Base-by-base conservation (phyloP, 805 yeast genomes). In the Scheffersomyces stipitis region DNA sequence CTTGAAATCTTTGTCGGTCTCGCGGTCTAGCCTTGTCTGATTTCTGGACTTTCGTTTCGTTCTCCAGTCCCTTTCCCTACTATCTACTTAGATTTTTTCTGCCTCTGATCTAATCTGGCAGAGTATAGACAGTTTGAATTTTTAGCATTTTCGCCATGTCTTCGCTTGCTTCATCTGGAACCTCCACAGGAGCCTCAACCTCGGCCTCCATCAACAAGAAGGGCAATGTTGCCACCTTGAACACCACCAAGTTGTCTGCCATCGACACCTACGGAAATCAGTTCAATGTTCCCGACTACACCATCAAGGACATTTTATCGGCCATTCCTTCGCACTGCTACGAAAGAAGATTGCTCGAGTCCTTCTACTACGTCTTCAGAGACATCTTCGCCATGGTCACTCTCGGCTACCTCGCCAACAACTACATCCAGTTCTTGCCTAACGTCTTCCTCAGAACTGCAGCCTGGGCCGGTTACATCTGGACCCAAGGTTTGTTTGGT, bases 251-350 rank as follows among this genome's bases (percentile, higher is more conserved):
- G 15, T 36, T 62, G 35, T 50, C 54, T n/a, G 77, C 81, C 24
- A 61, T 69, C 34, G 76, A 76, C 52, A 70, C 80, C 15, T 49
- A 62, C 42, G 85, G 85, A 33, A 66, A 73, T 17, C 73, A 62
- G 16, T 79, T 78, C 56, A 66, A 69, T 34, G 84, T 73, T 4
- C 85, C 85, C n/a, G 81, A 79, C 48, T 79, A 64, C 60, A 62
- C 81, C 41, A 78, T 79, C 52, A 75, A 73, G 56, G 81, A 78
- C 41, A 69, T 79, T 36, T 60, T 79, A 41, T 64, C 67, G 34
- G 79, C 78, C 26, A 78, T 79, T 46, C 85, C 85, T 45, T 70
- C 73, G 42, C 78, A 77, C 44, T 79, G 85, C 49, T 79, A 77
- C 49, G 73, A 79, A 45, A 70, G 83, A 62, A 65, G 75, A 14